These are phyloP conservation scores for Sordariomycetes sp. DNA, from an alignment of 2,329 filamentous ascomycete species.

Conservation along the genomic window DNA sequence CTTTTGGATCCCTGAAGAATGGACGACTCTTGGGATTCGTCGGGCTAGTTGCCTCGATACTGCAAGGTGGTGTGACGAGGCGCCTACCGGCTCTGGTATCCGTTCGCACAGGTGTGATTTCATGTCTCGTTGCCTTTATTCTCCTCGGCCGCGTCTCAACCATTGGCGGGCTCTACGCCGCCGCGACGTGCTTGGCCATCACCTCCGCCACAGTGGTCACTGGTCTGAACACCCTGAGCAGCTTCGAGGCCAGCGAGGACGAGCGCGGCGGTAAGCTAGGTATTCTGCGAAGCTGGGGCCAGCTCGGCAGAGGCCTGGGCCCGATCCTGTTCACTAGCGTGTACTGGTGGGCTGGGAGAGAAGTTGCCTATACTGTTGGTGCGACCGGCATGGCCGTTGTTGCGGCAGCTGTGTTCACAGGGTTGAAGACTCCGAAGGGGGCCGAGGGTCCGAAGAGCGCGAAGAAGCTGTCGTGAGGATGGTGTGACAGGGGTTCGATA, in stretches of 20 bases:
- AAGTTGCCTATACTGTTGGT: conserved; percentile 75
- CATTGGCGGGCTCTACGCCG: conserved; percentile 64
- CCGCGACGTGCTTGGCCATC: conserved; percentile 75
- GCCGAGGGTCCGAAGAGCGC: conserved; percentile 8
- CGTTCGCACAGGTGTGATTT: conserved; percentile 68
- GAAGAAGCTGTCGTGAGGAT: no score
- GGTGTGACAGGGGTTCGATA: no score
- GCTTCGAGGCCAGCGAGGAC: conserved; percentile 71
- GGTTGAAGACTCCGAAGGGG: conserved; percentile 54
- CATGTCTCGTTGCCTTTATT: conserved; percentile 72
- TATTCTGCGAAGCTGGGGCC: conserved; percentile 71
- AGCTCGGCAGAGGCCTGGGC: conserved; percentile 78
- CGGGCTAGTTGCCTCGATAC: conserved; percentile 80
- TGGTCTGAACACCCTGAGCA: conserved; percentile 82
- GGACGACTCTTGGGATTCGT: conserved; percentile 84
- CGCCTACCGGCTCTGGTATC: conserved; percentile 73
- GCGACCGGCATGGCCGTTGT: conserved; percentile 74
- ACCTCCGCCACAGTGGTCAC: conserved; percentile 95
- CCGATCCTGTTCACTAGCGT: conserved; percentile 87
- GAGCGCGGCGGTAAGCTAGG: conserved; percentile 85
- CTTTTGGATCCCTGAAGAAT: conserved; percentile 69
- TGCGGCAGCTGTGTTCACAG: conserved; percentile 58
- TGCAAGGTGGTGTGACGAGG: conserved; percentile 87
- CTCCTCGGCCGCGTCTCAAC: conserved; percentile 64
- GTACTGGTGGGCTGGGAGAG: conserved; percentile 96